phyloP scores from a whole-genome alignment of 1,139 yeast genomes.

The Kodamaea ohmeri region DNA sequence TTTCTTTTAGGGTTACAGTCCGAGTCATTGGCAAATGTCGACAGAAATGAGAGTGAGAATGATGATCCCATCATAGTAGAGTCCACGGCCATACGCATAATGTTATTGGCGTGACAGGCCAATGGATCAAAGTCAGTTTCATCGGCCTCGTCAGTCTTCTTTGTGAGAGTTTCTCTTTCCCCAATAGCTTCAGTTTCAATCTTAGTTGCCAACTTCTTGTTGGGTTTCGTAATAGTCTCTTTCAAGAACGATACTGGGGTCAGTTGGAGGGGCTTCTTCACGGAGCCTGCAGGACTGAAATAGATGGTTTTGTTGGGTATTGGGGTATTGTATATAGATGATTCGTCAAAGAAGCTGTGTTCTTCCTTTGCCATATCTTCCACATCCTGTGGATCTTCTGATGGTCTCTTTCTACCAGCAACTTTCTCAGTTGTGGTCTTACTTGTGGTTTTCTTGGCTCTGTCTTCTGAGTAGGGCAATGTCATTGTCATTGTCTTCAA shows the following conservation, averaged over 20 bases:
- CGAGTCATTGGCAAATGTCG: slow-evolving; percentile 36
- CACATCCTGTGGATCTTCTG: slow-evolving; percentile 7
- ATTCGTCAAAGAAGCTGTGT: slow-evolving; percentile 16
- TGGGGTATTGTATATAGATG: slow-evolving; percentile 27
- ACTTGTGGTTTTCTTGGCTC: slow-evolving; percentile 1
- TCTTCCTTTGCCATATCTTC: slow-evolving; percentile 10
- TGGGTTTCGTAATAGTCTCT: slow-evolving; percentile 15
- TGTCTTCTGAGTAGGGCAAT: slow-evolving; percentile 17
- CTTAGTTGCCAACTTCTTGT: slow-evolving; percentile 17
- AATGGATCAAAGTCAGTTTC: slow-evolving; percentile 38
- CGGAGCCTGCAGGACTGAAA: slow-evolving; percentile 31
- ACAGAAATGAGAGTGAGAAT: slow-evolving; percentile 34
- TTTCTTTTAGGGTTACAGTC: slow-evolving; percentile 20
- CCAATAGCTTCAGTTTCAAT: slow-evolving; percentile 8
- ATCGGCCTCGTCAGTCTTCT: slow-evolving; percentile 15
- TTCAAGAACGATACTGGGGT: slow-evolving; percentile 27
- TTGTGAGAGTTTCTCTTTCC: background rate
- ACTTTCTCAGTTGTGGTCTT: background rate
- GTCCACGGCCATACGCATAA: slow-evolving; percentile 49
- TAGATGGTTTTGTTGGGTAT: slow-evolving; percentile 30
- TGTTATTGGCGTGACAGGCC: slow-evolving; percentile 50
- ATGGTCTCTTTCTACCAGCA: slow-evolving; percentile 7
- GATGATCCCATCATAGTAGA: slow-evolving; percentile 48
- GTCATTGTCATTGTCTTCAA: slow-evolving; percentile 20
- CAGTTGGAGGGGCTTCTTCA: slow-evolving; percentile 22